Conservation (phyloP, 177 flowering plant genomes). For the Vitis hybrid region DNA sequence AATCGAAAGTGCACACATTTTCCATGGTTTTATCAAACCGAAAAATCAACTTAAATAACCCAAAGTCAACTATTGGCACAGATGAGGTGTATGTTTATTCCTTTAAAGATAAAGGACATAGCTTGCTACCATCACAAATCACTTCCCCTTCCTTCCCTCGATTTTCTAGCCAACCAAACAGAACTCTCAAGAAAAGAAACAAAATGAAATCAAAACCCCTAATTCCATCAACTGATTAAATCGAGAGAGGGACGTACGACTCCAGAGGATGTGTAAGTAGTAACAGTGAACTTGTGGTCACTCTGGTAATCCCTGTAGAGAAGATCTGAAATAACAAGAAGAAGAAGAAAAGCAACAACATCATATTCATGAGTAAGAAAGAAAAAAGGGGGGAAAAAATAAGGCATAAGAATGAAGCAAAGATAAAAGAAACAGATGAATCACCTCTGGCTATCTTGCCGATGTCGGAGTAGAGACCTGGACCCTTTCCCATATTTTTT, state of each 20-base stretch:
- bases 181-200: neutral
- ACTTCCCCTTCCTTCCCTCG: too few relatives aligned
- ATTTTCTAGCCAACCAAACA: too few relatives aligned
- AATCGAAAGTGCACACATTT: too few relatives aligned
- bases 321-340: conserved; percentile 46
- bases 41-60: too few relatives aligned
- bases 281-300: conserved; percentile 71
- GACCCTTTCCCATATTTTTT: conserved; percentile 61
- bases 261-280: conserved; percentile 65
- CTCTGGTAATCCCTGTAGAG: conserved; percentile 71
- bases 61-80: too few relatives aligned
- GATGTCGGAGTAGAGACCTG: conserved; percentile 75
- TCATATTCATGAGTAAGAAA: neutral
- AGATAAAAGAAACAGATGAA: neutral
- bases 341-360: neutral
- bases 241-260: conserved; percentile 38
- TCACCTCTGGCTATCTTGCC: conserved; percentile 75
- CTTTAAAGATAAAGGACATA: too few relatives aligned
- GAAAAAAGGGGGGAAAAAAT: neutral
- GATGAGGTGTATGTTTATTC: too few relatives aligned
- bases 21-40: too few relatives aligned
- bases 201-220: conserved; percentile 6
- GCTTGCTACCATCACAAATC: too few relatives aligned
- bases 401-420: neutral
- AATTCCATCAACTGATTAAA: neutral